phyloP scores from a whole-genome alignment of 495 filamentous ascomycete species.

The Melanomma pulvis-pyrius region DNA sequence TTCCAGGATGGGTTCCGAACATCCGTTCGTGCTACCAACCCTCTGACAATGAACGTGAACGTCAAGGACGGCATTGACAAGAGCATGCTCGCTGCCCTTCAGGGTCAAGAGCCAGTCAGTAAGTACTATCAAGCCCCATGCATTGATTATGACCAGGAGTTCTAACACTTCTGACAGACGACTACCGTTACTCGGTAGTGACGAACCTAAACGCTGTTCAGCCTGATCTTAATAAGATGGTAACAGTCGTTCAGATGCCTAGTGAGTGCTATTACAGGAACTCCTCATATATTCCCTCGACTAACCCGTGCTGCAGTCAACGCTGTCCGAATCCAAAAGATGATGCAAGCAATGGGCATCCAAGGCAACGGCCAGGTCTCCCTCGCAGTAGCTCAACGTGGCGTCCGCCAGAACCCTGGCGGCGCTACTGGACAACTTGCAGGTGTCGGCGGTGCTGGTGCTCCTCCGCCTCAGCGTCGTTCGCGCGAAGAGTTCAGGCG shows the following conservation, averaged over 20 bases:
- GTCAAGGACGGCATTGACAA: constrained; percentile 36
- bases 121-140: constrained; percentile 23
- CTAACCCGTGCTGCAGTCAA: constrained; percentile 32
- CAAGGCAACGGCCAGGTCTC: constrained; percentile 22
- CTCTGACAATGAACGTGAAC: constrained; percentile 37
- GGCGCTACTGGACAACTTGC: constrained; percentile 32
- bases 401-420: constrained; percentile 36
- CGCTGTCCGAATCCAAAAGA: constrained; percentile 28
- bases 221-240: constrained; percentile 36
- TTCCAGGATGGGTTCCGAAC: constrained; percentile 41
- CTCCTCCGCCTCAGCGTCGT: constrained; percentile 13
- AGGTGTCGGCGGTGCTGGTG: constrained; percentile 2
- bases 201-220: constrained; percentile 37
- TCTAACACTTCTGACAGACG: constrained; percentile 6
- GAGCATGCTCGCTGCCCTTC: constrained; percentile 32
- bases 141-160: background rate
- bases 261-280: constrained; percentile 19
- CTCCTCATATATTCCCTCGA: background rate
- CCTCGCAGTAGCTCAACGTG: constrained; percentile 34
- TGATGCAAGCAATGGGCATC: constrained; percentile 35
- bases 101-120: constrained; percentile 24
- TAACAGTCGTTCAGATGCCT: constrained; percentile 40
- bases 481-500: constrained; percentile 4
- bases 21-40: constrained; percentile 33
- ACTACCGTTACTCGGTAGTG: constrained; percentile 39